A percentile compares a stretch with the other conserved stretches of the same genome.
Evolutionary conservation across 768 basidiomycete genomes (phyloP).

Genomic region (Suillus plorans): DNA sequence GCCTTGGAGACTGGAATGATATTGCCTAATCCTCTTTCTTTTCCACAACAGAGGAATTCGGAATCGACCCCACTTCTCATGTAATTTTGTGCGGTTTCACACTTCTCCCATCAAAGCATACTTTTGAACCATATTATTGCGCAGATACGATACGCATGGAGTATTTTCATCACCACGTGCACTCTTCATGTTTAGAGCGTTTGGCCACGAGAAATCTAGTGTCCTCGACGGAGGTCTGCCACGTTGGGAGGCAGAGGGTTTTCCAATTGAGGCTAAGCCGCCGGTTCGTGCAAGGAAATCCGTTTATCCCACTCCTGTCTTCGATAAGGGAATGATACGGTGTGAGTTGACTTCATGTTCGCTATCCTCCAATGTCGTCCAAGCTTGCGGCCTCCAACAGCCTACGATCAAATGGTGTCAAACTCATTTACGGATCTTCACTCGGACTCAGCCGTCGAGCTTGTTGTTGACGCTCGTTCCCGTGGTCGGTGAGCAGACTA

Average conservation of each 20-base stretch:
- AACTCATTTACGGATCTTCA: conserved; percentile 58
- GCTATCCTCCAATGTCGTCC: conserved; percentile 31
- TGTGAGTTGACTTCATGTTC: conserved; percentile 32
- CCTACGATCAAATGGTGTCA: conserved; percentile 75
- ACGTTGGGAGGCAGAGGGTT: conserved; percentile 69
- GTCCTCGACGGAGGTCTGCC: conserved; percentile 94
- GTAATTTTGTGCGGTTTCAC: conserved; percentile 68
- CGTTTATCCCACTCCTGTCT: conserved; percentile 51
- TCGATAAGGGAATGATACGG: conserved; percentile 51
- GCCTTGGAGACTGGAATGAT: conserved; percentile 3
- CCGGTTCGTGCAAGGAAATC: conserved; percentile 23
- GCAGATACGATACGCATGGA: conserved; percentile 86
- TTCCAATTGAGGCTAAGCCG: conserved; percentile 44
- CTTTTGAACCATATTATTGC: conserved; percentile 12
- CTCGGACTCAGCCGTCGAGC: conserved; percentile 46
- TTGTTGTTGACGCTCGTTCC: conserved; percentile 88
- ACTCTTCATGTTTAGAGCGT: conserved; percentile 90
- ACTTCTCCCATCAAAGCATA: conserved; percentile 4
- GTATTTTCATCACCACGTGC: conserved; percentile 92
- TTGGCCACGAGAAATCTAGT: conserved; percentile 84
- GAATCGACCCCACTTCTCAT: conserved; percentile 71
- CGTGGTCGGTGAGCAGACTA: conserved; percentile 60
- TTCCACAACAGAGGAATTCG: conserved; percentile 55
- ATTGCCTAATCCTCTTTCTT: conserved; percentile 11
- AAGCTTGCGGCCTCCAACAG: conserved; percentile 38